A percentile compares a stretch with the other conserved stretches of the same genome.
These are phyloP conservation scores for Nicotiana tomentosiformis DNA, from an alignment of 257 asterid genomes.

Conservation along the genomic window DNA sequence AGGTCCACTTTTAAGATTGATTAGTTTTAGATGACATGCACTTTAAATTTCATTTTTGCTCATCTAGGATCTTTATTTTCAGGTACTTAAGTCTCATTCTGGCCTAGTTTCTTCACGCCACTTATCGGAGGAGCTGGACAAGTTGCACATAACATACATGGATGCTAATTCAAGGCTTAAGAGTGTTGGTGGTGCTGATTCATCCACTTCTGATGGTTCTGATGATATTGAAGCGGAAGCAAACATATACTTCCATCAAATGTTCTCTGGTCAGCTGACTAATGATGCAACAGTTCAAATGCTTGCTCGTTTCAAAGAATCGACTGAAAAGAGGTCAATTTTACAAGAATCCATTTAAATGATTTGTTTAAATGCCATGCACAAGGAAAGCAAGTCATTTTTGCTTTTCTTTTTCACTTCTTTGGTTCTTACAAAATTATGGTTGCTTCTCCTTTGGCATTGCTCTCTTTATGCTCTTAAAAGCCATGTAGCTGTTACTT, in stretches of 20 bases:
- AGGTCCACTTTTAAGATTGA: slow-evolving; percentile 38
- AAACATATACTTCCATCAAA: slow-evolving; percentile 73
- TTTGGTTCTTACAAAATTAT: neutral
- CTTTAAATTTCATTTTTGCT: slow-evolving; percentile 1
- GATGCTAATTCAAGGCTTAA: slow-evolving; percentile 45
- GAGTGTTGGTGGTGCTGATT: slow-evolving; percentile 46
- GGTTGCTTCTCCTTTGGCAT: neutral
- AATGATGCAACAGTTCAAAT: slow-evolving; percentile 68
- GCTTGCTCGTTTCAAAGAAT: slow-evolving; percentile 83
- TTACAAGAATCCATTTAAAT: neutral
- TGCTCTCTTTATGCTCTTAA: neutral
- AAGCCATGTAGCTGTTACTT: neutral
- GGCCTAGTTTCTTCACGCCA: slow-evolving; percentile 47
- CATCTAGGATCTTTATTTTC: slow-evolving; percentile 20
- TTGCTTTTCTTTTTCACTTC: neutral
- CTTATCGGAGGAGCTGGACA: slow-evolving; percentile 70
- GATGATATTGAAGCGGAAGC: slow-evolving; percentile 84
- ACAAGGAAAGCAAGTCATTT: neutral
- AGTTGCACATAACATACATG: slow-evolving; percentile 47
- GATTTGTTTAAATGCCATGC: neutral
- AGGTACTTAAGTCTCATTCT: slow-evolving; percentile 84
- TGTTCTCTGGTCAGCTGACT: slow-evolving; percentile 76
- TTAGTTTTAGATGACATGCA: neutral
- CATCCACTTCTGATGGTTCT: slow-evolving; percentile 53
- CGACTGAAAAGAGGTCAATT: slow-evolving; percentile 62